Evolutionary conservation across 75 land plant species (phyloP), one percentile per base, ranked within the genome.

Genomic region (Ceratopteris richardii): DNA sequence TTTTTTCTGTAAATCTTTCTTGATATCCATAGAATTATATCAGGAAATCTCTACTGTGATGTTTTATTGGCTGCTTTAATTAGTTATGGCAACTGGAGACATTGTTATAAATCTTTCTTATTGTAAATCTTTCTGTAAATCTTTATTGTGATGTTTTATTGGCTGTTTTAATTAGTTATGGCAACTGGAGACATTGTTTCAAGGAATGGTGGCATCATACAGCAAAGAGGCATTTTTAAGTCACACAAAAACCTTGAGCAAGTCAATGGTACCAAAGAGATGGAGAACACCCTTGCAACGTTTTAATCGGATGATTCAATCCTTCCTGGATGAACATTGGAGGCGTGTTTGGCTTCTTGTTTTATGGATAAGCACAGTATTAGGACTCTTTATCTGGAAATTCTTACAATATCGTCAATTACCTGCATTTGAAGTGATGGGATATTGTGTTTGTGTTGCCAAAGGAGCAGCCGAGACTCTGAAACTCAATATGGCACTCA

Each of bases 401-500:
- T 74, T 80, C 50, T 0, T 44, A 0, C 79, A 85, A 31, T 80
- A 77, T 68, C 71, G 54, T 31, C n/a, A 40, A 4, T 66, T 37
- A 52, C 40, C 60, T 14, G 67, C 86, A 29, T 88, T 77, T 53
- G 51, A 80, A 47, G 71, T 88, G 27, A 80, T 85, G 86, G 89
- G 94, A 2, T 75, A 77, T 54, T 88, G 90, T 61, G 69, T 82
- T 26, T 80, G 94, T 40, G 13, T 80, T 29, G 94, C 90, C 66
- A 88, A 88, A 50, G 94, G 86, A 12, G 76, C 90, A 0, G 94
- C 83, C 0, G 94, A 88, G 66, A 77, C 83, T 13, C 64, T 85
- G 40, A 88, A 88, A 64, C 62, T 88, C 54, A 85, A 88, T 64
- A 85, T 88, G 90, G 94, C 94, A 25, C 64, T 85, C 11, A 80